phyloP scores from a whole-genome alignment of 2,329 filamentous ascomycete species.

The Lizonia empirigonia region DNA sequence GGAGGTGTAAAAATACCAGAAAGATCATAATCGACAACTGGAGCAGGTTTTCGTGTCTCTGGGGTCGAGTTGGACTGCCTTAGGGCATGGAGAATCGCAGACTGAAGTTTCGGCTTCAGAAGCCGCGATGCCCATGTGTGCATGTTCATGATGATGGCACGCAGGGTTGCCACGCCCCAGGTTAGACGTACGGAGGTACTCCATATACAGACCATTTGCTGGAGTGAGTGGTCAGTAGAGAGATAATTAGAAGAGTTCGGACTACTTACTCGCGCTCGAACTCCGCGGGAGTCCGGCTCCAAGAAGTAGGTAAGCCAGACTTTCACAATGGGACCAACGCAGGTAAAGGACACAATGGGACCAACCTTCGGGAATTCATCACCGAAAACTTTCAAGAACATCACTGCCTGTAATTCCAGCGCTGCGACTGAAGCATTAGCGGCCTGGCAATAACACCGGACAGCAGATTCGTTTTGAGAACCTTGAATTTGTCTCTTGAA shows the following conservation, averaged over 20 bases:
- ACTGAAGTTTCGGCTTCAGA: no score
- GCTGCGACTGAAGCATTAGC: slow-evolving; percentile 17
- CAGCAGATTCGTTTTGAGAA: not conserved
- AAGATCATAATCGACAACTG: no score
- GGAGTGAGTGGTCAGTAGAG: not conserved
- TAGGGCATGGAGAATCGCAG: no score
- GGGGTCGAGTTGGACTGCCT: no score
- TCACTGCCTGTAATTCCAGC: slow-evolving; percentile 12
- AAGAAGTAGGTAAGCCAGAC: slow-evolving; percentile 16
- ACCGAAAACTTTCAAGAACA: slow-evolving; percentile 3
- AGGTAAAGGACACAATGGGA: slow-evolving; percentile 15
- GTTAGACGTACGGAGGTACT: slow-evolving; percentile 8
- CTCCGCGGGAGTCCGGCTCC: not conserved
- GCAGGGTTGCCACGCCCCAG: slow-evolving; percentile 9
- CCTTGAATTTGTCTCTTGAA: not conserved
- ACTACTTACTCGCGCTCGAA: no score
- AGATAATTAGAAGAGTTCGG: no score
- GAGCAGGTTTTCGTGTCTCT: no score
- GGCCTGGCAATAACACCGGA: slow-evolving; percentile 17
- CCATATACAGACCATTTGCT: slow-evolving; percentile 18
- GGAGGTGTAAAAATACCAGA: no score
- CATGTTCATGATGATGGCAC: slow-evolving; percentile 17
- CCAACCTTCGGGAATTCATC: not conserved
- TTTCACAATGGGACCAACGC: slow-evolving; percentile 15
- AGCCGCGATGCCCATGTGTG: slow-evolving; percentile 13